A percentile compares a stretch with the other conserved stretches of the same genome.
These are phyloP conservation scores for Chlamydomonas sp. DNA, from an alignment of 139 green algal species.

Conservation along the genomic window DNA sequence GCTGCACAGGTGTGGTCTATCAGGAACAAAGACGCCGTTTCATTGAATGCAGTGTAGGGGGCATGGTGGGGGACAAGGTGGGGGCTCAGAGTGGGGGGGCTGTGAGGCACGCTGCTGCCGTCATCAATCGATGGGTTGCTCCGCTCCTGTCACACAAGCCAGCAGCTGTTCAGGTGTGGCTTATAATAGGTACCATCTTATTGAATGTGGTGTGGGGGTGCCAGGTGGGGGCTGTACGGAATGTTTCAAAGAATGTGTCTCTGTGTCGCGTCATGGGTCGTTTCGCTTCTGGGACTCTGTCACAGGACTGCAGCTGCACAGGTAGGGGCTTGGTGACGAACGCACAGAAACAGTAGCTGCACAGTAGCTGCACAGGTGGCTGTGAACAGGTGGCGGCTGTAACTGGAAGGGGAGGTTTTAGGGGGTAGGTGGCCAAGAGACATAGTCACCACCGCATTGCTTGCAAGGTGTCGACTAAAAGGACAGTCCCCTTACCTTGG, in stretches of 20 bases:
- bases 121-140: background rate
- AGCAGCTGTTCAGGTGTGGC: background rate
- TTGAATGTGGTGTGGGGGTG: no score
- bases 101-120: background rate
- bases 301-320: slow-evolving; percentile 24
- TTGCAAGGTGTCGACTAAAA: no score
- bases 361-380: no score
- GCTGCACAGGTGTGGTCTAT: slow-evolving; percentile 25
- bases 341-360: no score
- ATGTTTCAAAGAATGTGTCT: background rate
- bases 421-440: no score
- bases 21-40: slow-evolving; percentile 8
- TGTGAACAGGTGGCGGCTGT: no score
- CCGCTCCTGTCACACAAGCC: background rate
- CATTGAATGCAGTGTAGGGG: background rate
- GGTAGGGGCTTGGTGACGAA: no score
- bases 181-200: no score
- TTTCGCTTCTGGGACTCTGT: slow-evolving; percentile 58
- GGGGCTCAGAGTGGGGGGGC: background rate
- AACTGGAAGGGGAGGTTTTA: no score
- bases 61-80: no score
- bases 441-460: no score
- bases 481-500: no score
- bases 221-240: background rate
- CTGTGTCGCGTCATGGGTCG: slow-evolving; percentile 33